A percentile compares a stretch with the other conserved stretches of the same genome.
Conservation (phyloP, 2,329 filamentous ascomycete species). For the Tympanopsis confertula region DNA sequence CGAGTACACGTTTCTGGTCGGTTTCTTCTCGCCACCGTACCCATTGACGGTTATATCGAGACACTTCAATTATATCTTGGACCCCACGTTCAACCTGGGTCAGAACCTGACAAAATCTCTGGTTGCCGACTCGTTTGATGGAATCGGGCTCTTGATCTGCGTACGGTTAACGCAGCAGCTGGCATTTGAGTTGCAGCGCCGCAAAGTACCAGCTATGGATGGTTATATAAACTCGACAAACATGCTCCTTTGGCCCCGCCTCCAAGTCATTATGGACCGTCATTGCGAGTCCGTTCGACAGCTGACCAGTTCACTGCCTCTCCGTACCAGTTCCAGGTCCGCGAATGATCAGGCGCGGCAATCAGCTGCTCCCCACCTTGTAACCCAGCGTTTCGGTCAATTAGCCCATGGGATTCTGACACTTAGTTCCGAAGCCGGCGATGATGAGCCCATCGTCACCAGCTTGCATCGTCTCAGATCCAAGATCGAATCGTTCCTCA, state of each 20-base stretch:
- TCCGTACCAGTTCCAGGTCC: constrained; percentile 25
- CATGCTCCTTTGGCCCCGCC: constrained; percentile 92
- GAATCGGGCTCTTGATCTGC: constrained; percentile 76
- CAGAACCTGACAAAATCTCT: constrained; percentile 66
- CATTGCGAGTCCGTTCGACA: constrained; percentile 78
- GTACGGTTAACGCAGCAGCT: constrained; percentile 88
- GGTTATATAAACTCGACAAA: constrained; percentile 87
- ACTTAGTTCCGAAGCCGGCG: constrained; percentile 79
- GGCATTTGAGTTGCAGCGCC: constrained; percentile 84
- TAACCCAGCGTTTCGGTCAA: constrained; percentile 92
- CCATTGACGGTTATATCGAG: constrained; percentile 68
- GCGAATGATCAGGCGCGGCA: constrained; percentile 43
- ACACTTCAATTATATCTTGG: constrained; percentile 79
- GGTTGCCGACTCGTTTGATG: constrained; percentile 68
- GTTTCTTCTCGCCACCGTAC: constrained; percentile 74
- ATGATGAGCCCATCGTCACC: constrained; percentile 82
- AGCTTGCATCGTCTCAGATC: constrained; percentile 66
- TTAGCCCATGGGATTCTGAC: constrained; percentile 74
- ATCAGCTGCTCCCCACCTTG: constrained; percentile 75
- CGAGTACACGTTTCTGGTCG: constrained; percentile 85
- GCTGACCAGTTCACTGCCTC: constrained; percentile 40
- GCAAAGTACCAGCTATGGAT: constrained; percentile 80
- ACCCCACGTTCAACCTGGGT: constrained; percentile 77
- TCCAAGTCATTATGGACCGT: constrained; percentile 86
- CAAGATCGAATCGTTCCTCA: constrained; percentile 76